Percentiles rank a stretch among this genome's conserved stretches.
These are phyloP conservation scores for Capronia americana DNA, from an alignment of 2,329 filamentous ascomycete species.

Conservation along the genomic window DNA sequence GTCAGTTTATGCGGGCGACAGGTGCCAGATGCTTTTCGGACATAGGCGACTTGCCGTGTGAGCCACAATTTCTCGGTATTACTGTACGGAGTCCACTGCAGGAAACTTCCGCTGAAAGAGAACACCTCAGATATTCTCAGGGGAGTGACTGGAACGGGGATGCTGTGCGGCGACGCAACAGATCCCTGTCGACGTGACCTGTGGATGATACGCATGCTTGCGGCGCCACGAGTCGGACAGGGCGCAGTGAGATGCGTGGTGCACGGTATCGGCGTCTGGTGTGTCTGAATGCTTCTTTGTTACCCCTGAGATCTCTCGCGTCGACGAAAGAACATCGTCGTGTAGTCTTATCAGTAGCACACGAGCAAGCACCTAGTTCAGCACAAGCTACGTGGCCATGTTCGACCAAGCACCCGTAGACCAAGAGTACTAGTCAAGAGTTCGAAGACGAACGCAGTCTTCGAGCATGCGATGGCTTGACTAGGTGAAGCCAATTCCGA, in stretches of 20 bases:
- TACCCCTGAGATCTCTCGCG: neutral
- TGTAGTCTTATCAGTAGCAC: neutral
- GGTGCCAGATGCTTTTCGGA: neutral
- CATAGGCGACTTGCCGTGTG: neutral
- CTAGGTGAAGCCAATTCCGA: slow-evolving; percentile 1
- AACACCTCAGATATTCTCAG: neutral
- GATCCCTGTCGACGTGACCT: too few relatives aligned
- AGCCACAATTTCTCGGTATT: neutral
- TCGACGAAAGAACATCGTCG: neutral
- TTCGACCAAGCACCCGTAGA: neutral
- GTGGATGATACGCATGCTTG: too few relatives aligned
- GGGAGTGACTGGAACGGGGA: neutral
- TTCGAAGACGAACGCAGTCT: neutral
- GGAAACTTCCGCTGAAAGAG: too few relatives aligned
- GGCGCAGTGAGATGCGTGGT: too few relatives aligned
- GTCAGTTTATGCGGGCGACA: neutral
- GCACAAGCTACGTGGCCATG: neutral
- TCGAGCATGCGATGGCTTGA: neutral
- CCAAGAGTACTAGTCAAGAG: neutral
- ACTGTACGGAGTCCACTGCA: too few relatives aligned
- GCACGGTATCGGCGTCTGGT: too few relatives aligned
- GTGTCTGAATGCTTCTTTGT: neutral
- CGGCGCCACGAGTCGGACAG: too few relatives aligned
- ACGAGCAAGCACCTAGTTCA: neutral
- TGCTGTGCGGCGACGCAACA: neutral